phyloP scores from a whole-genome alignment of 176 grass and related monocot species.

The Oryza glaberrima region DNA sequence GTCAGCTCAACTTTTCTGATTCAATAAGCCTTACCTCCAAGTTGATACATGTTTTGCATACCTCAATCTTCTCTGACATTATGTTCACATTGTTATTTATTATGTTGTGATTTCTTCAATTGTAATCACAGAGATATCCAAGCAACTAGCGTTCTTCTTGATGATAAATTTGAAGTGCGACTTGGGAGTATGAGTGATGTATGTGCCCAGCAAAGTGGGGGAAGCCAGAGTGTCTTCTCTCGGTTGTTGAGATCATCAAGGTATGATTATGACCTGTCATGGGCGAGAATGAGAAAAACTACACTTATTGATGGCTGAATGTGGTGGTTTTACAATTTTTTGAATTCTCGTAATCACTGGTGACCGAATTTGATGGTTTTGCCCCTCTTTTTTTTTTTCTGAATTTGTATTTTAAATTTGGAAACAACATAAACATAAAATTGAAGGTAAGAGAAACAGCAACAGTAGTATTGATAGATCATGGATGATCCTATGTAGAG shows the following conservation, averaged over 20 bases:
- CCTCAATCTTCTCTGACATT: conserved; percentile 18
- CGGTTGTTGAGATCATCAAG: conserved; percentile 88
- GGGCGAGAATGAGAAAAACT: background rate
- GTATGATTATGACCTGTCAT: conserved; percentile 50
- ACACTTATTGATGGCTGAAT: background rate
- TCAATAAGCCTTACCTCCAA: conserved; percentile 26
- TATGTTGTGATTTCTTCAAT: conserved; percentile 28
- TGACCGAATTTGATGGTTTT: background rate
- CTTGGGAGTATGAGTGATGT: conserved; percentile 92
- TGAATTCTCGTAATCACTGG: background rate
- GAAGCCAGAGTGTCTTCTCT: conserved; percentile 76
- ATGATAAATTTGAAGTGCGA: conserved; percentile 93
- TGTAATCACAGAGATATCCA: conserved; percentile 84
- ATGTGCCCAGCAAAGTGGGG: conserved; percentile 78
- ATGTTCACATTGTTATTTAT: conserved; percentile 14
- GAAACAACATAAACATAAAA: background rate
- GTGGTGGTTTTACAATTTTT: background rate
- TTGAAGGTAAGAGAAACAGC: background rate
- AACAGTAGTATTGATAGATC: background rate
- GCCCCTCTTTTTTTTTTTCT: background rate
- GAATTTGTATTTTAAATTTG: background rate
- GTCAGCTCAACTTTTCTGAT: conserved; percentile 2
- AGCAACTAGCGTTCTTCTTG: conserved; percentile 95
- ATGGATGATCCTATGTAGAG: conserved; percentile 6
- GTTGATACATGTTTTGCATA: conserved; percentile 21